Percentiles rank a stretch among this genome's conserved stretches.
phyloP scores from a whole-genome alignment of 1,284 basidiomycete genomes.

The Puccinia hordei region DNA sequence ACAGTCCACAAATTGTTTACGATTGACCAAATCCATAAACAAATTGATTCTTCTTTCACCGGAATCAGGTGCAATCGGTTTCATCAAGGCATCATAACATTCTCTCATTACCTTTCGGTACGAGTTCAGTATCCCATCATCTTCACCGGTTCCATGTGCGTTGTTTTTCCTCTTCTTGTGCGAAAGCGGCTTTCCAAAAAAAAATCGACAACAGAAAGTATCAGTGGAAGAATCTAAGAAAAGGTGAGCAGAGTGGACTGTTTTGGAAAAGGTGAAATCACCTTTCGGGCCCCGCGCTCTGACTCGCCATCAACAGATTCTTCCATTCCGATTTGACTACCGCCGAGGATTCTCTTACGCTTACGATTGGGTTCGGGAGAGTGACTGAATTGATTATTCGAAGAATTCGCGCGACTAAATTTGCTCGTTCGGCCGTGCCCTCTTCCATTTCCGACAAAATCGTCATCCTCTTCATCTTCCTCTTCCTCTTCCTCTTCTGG shows the following conservation, averaged over 20 bases:
- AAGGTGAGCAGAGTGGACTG: background rate
- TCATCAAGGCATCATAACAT: slow-evolving; percentile 51
- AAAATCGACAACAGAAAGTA: background rate
- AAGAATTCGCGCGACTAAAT: slow-evolving; percentile 46
- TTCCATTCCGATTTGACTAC: slow-evolving; percentile 32
- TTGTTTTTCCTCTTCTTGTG: slow-evolving; percentile 49
- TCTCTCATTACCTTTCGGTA: slow-evolving; percentile 49
- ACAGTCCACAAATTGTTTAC: slow-evolving; percentile 51
- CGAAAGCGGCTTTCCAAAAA: slow-evolving; percentile 7
- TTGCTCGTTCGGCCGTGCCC: slow-evolving; percentile 52
- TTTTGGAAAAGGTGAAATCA: background rate
- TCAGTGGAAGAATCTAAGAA: background rate
- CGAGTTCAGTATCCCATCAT: slow-evolving; percentile 20
- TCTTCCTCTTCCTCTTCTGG: slow-evolving; percentile 41
- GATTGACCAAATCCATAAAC: slow-evolving; percentile 49
- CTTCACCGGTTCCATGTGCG: slow-evolving; percentile 22
- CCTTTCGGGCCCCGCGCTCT: slow-evolving; percentile 42
- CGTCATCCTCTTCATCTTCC: slow-evolving; percentile 54
- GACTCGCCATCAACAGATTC: slow-evolving; percentile 48
- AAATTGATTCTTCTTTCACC: slow-evolving; percentile 49
- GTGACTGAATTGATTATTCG: slow-evolving; percentile 15
- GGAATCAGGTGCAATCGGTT: slow-evolving; percentile 48
- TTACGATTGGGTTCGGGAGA: slow-evolving; percentile 51
- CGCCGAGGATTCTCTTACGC: slow-evolving; percentile 36
- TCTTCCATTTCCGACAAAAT: slow-evolving; percentile 52